Conservation (phyloP, 2,329 filamentous ascomycete species). For the Bipolaris victoriae region DNA sequence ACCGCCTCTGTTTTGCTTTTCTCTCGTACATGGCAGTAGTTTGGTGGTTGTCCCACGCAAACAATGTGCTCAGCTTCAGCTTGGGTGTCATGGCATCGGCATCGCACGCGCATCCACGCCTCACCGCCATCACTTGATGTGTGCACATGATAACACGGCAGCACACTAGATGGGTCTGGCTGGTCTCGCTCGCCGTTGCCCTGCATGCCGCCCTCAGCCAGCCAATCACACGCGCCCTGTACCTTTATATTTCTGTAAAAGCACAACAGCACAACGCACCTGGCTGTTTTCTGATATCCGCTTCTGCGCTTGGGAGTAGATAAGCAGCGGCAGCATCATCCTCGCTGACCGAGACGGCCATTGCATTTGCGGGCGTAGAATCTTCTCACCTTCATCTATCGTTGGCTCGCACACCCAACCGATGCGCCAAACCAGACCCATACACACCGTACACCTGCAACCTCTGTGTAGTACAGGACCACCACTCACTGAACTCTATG, state of each 20-base stretch:
- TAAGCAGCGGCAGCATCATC: background rate
- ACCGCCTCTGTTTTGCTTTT: background rate
- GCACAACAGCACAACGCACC: background rate
- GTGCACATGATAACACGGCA: slow-evolving; percentile 6
- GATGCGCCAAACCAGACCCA: too few species aligned
- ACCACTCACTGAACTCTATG: background rate
- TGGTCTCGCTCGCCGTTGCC: background rate
- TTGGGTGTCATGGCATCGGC: background rate
- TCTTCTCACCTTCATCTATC: too few species aligned
- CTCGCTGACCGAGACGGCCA: background rate
- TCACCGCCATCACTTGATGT: slow-evolving; percentile 6
- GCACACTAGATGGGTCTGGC: slow-evolving; percentile 5
- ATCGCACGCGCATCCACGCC: background rate
- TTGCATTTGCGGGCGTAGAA: background rate
- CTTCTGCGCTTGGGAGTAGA: background rate
- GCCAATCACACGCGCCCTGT: background rate
- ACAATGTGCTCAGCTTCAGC: background rate
- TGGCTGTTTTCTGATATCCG: background rate
- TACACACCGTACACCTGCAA: too few species aligned
- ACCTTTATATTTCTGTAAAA: background rate
- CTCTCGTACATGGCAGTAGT: background rate
- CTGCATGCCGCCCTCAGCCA: slow-evolving; percentile 2
- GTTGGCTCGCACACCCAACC: too few species aligned
- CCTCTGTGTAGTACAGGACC: background rate
- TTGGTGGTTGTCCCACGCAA: background rate